phyloP scores from a whole-genome alignment of 352 stramenopile genomes.

The Phytophthora hibernalis region DNA sequence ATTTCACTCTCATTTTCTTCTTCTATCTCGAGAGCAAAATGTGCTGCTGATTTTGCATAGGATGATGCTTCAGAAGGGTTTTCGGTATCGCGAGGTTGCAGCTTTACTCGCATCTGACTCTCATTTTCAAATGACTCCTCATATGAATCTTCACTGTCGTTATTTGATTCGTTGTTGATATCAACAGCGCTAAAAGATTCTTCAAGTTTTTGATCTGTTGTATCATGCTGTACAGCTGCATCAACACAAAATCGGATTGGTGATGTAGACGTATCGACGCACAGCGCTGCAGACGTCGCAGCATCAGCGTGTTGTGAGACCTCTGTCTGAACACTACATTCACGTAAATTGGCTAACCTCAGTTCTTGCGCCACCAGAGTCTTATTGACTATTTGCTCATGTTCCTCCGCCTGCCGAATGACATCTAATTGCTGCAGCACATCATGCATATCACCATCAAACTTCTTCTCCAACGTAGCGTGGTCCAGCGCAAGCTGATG shows the following conservation, averaged over 20 bases:
- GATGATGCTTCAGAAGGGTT: background rate
- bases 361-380: constrained; percentile 30
- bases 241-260: constrained; percentile 35
- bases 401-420: constrained; percentile 45
- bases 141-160: constrained; percentile 34
- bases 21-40: background rate
- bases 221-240: constrained; percentile 46
- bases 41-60: constrained; percentile 5
- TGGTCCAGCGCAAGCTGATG: constrained; percentile 68
- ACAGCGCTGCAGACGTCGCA: constrained; percentile 48
- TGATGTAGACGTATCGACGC: constrained; percentile 40
- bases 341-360: constrained; percentile 40
- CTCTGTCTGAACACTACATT: constrained; percentile 66
- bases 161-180: constrained; percentile 11
- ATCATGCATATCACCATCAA: constrained; percentile 56
- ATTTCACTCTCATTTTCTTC: constrained; percentile 27
- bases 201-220: background rate
- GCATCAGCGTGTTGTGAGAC: constrained; percentile 34
- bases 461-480: constrained; percentile 48
- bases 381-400: constrained; percentile 20
- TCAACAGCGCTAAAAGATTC: background rate
- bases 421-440: constrained; percentile 49
- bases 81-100: background rate
- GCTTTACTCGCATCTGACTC: constrained; percentile 22
- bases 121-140: constrained; percentile 55